Conservation (phyloP, 305 asterid genomes). For the Lippia alba region DNA sequence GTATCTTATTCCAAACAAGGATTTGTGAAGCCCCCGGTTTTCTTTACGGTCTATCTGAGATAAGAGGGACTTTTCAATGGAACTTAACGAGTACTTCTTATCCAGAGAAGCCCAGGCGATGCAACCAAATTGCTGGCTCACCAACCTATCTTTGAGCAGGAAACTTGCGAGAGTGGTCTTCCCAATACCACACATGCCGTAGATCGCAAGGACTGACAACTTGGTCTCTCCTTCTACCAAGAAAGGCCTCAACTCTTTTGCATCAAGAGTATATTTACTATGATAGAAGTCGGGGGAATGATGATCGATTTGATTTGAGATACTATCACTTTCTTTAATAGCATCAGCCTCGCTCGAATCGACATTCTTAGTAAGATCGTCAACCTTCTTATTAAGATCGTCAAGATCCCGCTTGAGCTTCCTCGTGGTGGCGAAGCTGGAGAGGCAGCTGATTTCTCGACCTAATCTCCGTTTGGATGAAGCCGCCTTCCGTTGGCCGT, state of each 20-base stretch:
- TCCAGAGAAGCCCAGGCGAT: conserved; percentile 7
- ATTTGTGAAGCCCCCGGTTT: neutral
- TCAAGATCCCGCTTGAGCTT: too few relatives aligned
- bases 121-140: neutral
- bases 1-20: neutral
- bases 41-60: neutral
- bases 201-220: conserved; percentile 19
- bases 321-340: too few relatives aligned
- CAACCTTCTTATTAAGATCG: too few relatives aligned
- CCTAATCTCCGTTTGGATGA: too few relatives aligned
- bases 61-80: neutral
- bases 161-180: conserved; percentile 33
- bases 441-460: too few relatives aligned
- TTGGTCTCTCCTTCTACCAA: neutral
- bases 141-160: neutral
- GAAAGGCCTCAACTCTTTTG: neutral
- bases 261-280: neutral
- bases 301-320: too few relatives aligned
- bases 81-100: neutral
- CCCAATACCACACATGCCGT: conserved; percentile 29
- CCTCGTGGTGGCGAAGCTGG: too few relatives aligned
- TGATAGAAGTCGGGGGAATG: too few relatives aligned
- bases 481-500: too few relatives aligned
- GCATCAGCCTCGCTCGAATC: neutral
- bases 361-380: too few relatives aligned